Evolutionary conservation across 2,329 filamentous ascomycete species (phyloP).

Genomic region (Cordyceps tenuipes): DNA sequence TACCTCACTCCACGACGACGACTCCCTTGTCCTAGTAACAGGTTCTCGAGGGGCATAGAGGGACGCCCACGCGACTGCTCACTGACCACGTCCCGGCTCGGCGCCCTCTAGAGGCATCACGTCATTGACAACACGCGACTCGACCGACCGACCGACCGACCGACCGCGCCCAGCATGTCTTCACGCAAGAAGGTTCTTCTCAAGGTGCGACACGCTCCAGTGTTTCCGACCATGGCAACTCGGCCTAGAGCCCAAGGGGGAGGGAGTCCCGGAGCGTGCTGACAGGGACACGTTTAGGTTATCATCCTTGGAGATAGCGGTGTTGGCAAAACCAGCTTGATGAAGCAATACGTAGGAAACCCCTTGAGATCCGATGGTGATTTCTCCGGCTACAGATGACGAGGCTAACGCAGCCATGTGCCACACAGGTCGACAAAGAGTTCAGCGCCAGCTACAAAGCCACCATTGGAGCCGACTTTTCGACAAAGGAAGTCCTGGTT

Average conservation of each 20-base stretch:
- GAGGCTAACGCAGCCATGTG: slow-evolving; percentile 1
- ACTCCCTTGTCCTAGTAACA: background rate
- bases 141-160: slow-evolving; percentile 16
- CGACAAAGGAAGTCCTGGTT: slow-evolving; percentile 95
- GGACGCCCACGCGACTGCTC: background rate
- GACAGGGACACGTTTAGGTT: slow-evolving; percentile 50
- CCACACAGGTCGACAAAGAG: slow-evolving; percentile 91
- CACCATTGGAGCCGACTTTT: slow-evolving; percentile 95
- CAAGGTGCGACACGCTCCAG: slow-evolving; percentile 51
- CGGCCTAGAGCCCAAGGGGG: background rate
- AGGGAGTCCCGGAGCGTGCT: slow-evolving; percentile 9
- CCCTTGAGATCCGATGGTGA: background rate
- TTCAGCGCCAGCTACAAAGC: slow-evolving; percentile 99
- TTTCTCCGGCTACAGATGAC: background rate
- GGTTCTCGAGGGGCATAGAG: background rate
- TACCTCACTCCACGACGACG: background rate
- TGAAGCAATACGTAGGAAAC: slow-evolving; percentile 97
- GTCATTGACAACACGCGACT: slow-evolving; percentile 10
- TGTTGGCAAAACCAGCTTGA: slow-evolving; percentile 98
- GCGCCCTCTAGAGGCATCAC: slow-evolving; percentile 5
- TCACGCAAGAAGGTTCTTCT: slow-evolving; percentile 84
- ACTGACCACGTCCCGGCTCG: background rate
- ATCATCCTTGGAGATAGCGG: slow-evolving; percentile 98
- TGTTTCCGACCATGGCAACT: background rate
- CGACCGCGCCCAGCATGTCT: slow-evolving; percentile 46